Percentiles rank a stretch among this genome's conserved stretches.
Evolutionary conservation across 495 filamentous ascomycete genomes (phyloP).

Genomic region (Physcia stellaris): DNA sequence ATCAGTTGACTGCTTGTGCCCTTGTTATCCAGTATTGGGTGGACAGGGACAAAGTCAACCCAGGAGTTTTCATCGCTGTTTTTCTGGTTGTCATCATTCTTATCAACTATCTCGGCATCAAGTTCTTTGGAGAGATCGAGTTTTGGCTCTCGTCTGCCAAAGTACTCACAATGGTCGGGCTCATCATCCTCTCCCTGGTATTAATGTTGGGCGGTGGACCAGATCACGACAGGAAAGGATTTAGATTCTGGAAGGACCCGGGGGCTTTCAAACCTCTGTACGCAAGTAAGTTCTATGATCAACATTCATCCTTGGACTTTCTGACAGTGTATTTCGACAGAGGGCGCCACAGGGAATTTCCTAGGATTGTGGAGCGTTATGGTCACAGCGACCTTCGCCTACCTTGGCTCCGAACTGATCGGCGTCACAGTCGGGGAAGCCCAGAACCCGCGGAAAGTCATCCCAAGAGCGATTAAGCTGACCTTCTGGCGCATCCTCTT

Average conservation of each 20-base stretch:
- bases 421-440: conserved; percentile 60
- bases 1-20: conserved; percentile 63
- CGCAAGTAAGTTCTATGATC: conserved; percentile 7
- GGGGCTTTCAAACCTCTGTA: conserved; percentile 35
- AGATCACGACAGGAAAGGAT: conserved; percentile 54
- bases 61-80: conserved; percentile 59
- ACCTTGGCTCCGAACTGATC: conserved; percentile 64
- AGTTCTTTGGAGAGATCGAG: conserved; percentile 35
- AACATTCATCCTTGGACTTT: background rate
- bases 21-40: conserved; percentile 62
- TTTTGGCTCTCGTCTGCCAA: conserved; percentile 47
- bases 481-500: conserved; percentile 76
- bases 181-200: conserved; percentile 54
- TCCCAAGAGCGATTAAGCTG: conserved; percentile 64
- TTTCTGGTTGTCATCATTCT: conserved; percentile 48
- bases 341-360: conserved; percentile 40
- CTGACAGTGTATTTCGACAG: background rate
- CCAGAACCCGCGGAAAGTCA: conserved; percentile 58
- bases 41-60: conserved; percentile 44
- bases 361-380: conserved; percentile 67
- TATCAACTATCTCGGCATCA: conserved; percentile 45
- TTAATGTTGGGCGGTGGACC: conserved; percentile 55
- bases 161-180: conserved; percentile 50
- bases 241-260: conserved; percentile 65
- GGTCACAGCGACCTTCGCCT: conserved; percentile 70